These are phyloP conservation scores for Diaporthe eres DNA, from an alignment of 2,329 filamentous ascomycete genomes.

Conservation along the genomic window DNA sequence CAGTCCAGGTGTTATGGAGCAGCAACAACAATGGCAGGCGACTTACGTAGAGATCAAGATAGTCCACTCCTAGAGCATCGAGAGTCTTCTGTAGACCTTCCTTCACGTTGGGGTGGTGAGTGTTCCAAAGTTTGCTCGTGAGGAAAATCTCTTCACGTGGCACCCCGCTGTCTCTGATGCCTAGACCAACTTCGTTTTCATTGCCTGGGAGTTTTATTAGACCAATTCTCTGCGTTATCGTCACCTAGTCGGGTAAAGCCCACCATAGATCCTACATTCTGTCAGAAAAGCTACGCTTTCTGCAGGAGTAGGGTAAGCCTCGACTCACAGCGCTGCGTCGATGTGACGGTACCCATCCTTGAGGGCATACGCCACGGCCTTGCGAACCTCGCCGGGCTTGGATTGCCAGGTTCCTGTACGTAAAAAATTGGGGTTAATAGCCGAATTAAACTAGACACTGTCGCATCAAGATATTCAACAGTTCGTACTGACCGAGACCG, in stretches of 20 bases:
- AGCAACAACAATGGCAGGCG: neutral
- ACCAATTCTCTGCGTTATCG: constrained; percentile 46
- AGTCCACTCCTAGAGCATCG: constrained; percentile 59
- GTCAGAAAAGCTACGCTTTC: neutral
- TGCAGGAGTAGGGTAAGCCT: neutral
- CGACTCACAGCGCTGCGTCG: constrained; percentile 56
- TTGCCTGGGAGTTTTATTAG: constrained; percentile 52
- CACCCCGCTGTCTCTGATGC: constrained; percentile 60
- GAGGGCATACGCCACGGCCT: constrained; percentile 69
- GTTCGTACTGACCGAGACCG: constrained; percentile 59
- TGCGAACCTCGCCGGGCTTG: constrained; percentile 67
- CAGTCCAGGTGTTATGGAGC: neutral
- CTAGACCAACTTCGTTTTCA: constrained; percentile 64
- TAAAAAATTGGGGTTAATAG: neutral
- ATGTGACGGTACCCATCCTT: constrained; percentile 70
- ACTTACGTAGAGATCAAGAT: constrained; percentile 60
- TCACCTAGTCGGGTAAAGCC: constrained; percentile 6
- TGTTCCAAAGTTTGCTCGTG: constrained; percentile 76
- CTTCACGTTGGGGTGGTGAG: constrained; percentile 66
- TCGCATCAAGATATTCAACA: constrained; percentile 40
- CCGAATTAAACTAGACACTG: neutral
- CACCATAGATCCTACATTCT: constrained; percentile 28
- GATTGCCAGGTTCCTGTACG: constrained; percentile 70
- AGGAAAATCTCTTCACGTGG: constrained; percentile 63
- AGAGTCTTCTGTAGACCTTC: constrained; percentile 60